Evolutionary conservation across 192 early-diverging fungal species (phyloP).

Genomic region (Dissophora ornata): DNA sequence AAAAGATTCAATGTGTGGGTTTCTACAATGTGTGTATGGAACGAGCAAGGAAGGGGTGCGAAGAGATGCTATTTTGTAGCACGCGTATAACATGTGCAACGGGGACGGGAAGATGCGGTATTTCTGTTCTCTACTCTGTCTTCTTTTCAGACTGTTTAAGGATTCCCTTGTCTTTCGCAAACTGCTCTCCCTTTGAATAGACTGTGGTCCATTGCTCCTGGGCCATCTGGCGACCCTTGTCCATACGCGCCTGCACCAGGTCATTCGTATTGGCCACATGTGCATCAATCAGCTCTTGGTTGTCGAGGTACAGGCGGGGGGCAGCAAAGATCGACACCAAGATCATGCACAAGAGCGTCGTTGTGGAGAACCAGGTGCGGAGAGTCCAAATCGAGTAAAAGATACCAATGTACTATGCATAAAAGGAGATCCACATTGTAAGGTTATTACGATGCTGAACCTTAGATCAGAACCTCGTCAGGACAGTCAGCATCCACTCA

Average conservation of each 20-base stretch:
- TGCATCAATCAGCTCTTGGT: conserved; percentile 36
- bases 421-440: no score
- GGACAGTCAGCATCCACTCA: no score
- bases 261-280: conserved; percentile 41
- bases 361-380: conserved; percentile 51
- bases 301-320: conserved; percentile 45
- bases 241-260: conserved; percentile 24
- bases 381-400: conserved; percentile 51
- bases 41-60: no score
- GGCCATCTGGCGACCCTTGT: conserved; percentile 26
- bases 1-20: no score
- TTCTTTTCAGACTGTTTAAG: conserved; percentile 42
- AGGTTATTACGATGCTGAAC: no score
- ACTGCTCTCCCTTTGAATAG: conserved; percentile 33
- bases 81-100: no score
- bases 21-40: no score
- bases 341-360: conserved; percentile 30
- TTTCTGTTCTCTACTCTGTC: conserved; percentile 11
- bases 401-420: conserved; percentile 34
- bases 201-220: conserved; percentile 24
- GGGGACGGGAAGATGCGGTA: no score
- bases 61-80: no score
- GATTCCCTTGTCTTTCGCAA: conserved; percentile 39
- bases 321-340: conserved; percentile 38
- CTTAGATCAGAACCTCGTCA: no score